A percentile compares a stretch with the other conserved stretches of the same genome.
Conservation (phyloP, 2,329 filamentous ascomycete species). For the Penicillium capsulatum region DNA sequence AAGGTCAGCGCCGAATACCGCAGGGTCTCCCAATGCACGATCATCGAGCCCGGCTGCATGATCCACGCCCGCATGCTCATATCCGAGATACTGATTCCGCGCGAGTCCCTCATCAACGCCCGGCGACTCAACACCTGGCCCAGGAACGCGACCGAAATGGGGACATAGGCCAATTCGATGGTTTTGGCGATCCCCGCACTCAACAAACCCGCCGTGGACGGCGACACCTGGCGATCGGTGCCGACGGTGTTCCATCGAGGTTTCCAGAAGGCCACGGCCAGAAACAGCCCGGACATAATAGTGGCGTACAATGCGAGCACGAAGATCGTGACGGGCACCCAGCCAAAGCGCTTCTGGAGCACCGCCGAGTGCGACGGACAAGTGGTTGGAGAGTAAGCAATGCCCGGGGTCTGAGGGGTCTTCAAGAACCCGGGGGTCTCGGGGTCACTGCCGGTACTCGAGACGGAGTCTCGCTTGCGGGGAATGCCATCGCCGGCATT, state of each 20-base stretch:
- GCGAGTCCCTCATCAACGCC: slow-evolving; percentile 57
- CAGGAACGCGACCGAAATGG: slow-evolving; percentile 68
- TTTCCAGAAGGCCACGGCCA: slow-evolving; percentile 58
- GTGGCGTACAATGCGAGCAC: slow-evolving; percentile 39
- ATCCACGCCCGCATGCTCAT: slow-evolving; percentile 75
- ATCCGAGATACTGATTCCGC: slow-evolving; percentile 69
- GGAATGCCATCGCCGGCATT: slow-evolving; percentile 11
- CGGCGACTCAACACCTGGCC: slow-evolving; percentile 71
- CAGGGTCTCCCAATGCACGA: slow-evolving; percentile 65
- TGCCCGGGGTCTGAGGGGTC: slow-evolving; percentile 2
- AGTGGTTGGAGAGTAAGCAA: no score
- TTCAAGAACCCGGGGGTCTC: slow-evolving; percentile 12
- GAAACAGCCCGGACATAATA: slow-evolving; percentile 50
- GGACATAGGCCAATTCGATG: slow-evolving; percentile 74
- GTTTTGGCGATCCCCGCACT: slow-evolving; percentile 69
- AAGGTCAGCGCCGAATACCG: slow-evolving; percentile 60
- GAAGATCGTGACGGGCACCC: slow-evolving; percentile 42
- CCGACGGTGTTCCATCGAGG: slow-evolving; percentile 58
- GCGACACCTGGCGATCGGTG: slow-evolving; percentile 48
- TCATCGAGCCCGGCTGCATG: slow-evolving; percentile 66
- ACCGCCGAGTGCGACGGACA: slow-evolving; percentile 12
- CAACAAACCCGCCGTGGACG: slow-evolving; percentile 62
- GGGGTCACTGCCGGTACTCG: slow-evolving; percentile 1
- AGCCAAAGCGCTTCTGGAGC: slow-evolving; percentile 41
- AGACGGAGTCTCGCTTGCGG: slow-evolving; percentile 5